Evolutionary conservation across 306 rosid genomes (phyloP), one percentile per base, ranked within the genome.

Genomic region (Leucaena leucocephala): DNA sequence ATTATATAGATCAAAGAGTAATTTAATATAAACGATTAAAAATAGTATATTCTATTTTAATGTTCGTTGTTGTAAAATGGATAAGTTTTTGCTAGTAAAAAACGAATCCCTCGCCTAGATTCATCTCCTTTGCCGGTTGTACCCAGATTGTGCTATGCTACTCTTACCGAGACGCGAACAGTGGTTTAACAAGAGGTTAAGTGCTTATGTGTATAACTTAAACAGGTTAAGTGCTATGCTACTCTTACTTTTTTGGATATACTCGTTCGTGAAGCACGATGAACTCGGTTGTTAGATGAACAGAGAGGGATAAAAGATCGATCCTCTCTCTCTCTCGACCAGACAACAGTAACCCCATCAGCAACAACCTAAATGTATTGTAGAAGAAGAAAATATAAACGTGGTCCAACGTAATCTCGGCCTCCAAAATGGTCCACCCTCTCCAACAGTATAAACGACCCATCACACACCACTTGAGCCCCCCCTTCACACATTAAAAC

Each of bases 381-480:
- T 16, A 4, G 14, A 6, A 54, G 59, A 54, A n/a, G 34, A 19
- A 7, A 14, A 55, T 27, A 19, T n/a, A n/a, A 10, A 55, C 4
- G 73, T 73, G 89, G 88, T 81, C 66, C 65, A 89, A 35, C 81
- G 82, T 78, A 84, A 76, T 73, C 52, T 65, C 35, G 63, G 63
- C 67, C 45, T 45, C 22, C 59, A 67, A 64, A 73, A 71, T 48
- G 88, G 92, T 82, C 80, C 87, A 63, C 70, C 66, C 78, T 17
- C 58, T 5, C 57, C 57, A 71, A 68, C 55, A 43, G 73, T 68
- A 68, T 68, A 68, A 43, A 43, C 76, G 76, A 84, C 85, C 77
- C 79, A 75, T 65, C 72, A 78, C 49, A 48, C 27, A 78, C 68
- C 83, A 74, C 33, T 80, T 8, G 78, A 81, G 82, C 85, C 55